Evolutionary conservation across 108 stramenopile species (phyloP).

Genomic region (Cyclotella choctawhatcheeana): DNA sequence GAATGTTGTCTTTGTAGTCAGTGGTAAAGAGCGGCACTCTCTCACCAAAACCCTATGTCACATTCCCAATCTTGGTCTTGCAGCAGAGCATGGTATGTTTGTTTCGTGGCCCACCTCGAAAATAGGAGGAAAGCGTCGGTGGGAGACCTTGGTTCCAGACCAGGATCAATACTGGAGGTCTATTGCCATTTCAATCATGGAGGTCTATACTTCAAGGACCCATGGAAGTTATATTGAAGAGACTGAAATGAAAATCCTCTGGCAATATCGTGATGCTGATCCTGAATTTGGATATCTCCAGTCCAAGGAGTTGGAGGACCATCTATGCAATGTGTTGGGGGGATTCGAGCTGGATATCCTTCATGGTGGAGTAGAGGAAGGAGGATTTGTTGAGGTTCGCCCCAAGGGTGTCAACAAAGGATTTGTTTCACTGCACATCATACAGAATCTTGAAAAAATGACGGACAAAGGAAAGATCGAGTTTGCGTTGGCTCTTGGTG

Average conservation of each 20-base stretch:
- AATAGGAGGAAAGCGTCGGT: conserved; percentile 63
- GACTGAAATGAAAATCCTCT: conserved; percentile 93
- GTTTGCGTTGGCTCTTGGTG: conserved; percentile 89
- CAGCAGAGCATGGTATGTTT: conserved; percentile 95
- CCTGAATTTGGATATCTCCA: conserved; percentile 98
- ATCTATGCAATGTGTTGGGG: conserved; percentile 88
- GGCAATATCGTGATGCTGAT: conserved; percentile 97
- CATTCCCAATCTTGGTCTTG: conserved; percentile 86
- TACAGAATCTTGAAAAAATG: conserved; percentile 65
- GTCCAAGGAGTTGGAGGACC: conserved; percentile 95
- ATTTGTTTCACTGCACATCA: conserved; percentile 81
- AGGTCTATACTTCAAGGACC: conserved; percentile 93
- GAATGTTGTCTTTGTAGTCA: conserved; percentile 92
- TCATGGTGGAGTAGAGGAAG: conserved; percentile 87
- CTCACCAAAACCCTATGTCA: conserved; percentile 80
- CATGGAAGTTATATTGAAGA: conserved; percentile 92
- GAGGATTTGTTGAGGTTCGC: conserved; percentile 88
- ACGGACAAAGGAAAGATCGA: conserved; percentile 65
- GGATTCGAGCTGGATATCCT: conserved; percentile 86
- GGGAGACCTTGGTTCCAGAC: conserved; percentile 89
- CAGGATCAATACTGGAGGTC: conserved; percentile 89
- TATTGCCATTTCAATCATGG: conserved; percentile 88
- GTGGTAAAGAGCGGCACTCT: conserved; percentile 87
- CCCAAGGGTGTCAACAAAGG: conserved; percentile 91
- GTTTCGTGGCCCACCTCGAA: conserved; percentile 86